Evolutionary conservation across 2,329 filamentous ascomycete species (phyloP), one percentile per base, ranked within the genome.

Genomic region (Zymoseptoria tritici): DNA sequence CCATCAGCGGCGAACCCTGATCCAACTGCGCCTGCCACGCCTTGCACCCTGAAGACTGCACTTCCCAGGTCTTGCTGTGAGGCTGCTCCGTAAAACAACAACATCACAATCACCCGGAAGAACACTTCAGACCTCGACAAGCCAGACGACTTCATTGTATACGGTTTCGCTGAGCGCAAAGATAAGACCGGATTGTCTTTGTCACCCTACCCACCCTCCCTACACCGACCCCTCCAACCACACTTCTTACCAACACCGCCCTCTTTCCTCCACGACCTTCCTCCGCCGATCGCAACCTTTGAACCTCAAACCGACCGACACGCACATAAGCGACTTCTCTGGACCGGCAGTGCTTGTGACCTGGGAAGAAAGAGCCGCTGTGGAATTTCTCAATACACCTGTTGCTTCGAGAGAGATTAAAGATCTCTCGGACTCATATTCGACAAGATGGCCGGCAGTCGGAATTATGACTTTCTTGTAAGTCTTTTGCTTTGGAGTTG

Each of bases 381-480:
- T 16, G 36, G 16, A n/a, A 46, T 46, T n/a, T n/a, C 36, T n/a
- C 13, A 46, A 46, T 46, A 46, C 36, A 46, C 36, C 36, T 46
- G 36, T 46, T 46, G 36, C 36, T 46, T 16, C 36, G 36, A n/a
- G 36, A n/a, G 36, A 46, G 36, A 46, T 46, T 46, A 7, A 29
- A 46, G 13, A 46, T 46, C 36, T 46, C 36, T 46, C 46, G 29
- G 22, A 20, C 22, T 56, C 52, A 53, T 16, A 24, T 29, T 53
- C n/a, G 22, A 24, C 70, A 75, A 65, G 66, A 99, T 99, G 94
- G 92, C 94, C 72, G 91, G 90, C 77, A 95, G 93, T 82, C 87
- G 94, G 78, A 99, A 99, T 82, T 99, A 99, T 80, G 94, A 99
- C 78, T 97, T 97, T 78, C 83, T 99, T 79, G 93, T 97, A 87